Base-by-base conservation (phyloP, 768 basidiomycete genomes). In the Ramaria sp. region DNA sequence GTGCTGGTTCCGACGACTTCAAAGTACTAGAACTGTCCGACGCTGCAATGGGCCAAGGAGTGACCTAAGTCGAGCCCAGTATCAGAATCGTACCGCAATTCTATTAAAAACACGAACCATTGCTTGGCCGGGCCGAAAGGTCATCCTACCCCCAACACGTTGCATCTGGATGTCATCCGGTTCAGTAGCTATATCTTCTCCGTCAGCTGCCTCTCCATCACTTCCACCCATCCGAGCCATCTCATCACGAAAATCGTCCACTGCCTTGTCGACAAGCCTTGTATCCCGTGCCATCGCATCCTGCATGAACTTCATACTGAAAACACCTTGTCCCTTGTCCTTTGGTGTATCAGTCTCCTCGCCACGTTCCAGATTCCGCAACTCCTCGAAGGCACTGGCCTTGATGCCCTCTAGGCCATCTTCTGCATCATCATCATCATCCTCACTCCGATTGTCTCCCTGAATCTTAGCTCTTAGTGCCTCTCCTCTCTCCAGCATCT, bases 261-360 rank as follows among this genome's bases (percentile, higher is more conserved):
- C 81, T 59, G 81, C 76, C 55, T 74, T 74, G 56, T 83, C 73
- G 1, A 78, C 80, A 51, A 74, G 73, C 8, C 66, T 71, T 60
- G 77, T 70, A 54, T 83, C 77, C 59, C 89, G 74, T 4, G 78
- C 79, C 71, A 86, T 82, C 0, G 91, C 94, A 44, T 93, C 85
- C 66, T 87, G 85, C 95, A 99, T 99, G 69, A 98, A 99, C 70
- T 96, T 97, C 96, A 98, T 97, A 59, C 81, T 77, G 65, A 96
- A 87, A 9, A 97, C 76, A 57, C 87, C 80, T 68, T 85, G 87
- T 48, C 73, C 68, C 61, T 78, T 78, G 62, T 70, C 68, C 20
- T 25, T 60, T 54, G 5, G 52, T 44, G 59, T 56, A 13, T 59
- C 43, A 6, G 53, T 60, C 28, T 61, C 63, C 2, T 57, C 59